These are phyloP conservation scores for Rhizophagus sp. DNA, from an alignment of 192 early-diverging fungal species.

Conservation along the genomic window DNA sequence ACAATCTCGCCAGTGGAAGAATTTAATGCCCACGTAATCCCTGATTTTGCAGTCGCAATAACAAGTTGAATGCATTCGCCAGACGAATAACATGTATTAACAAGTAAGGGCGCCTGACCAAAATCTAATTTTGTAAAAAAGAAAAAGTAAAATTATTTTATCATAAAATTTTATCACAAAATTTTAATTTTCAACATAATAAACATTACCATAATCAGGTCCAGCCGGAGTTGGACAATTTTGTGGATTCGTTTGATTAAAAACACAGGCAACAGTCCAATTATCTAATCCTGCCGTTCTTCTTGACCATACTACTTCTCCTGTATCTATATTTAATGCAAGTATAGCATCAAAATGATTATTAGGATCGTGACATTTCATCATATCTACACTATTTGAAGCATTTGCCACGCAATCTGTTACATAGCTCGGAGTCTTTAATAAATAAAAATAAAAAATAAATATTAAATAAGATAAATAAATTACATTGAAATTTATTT, in stretches of 20 bases:
- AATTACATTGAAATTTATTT: too few relatives aligned
- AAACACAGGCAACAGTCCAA: neutral
- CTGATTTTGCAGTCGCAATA: too few relatives aligned
- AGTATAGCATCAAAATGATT: neutral
- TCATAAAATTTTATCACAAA: neutral
- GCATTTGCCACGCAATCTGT: neutral
- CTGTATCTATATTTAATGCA: neutral
- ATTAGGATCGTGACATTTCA: neutral
- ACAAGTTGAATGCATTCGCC: too few relatives aligned
- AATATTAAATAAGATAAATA: neutral
- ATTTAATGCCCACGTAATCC: neutral
- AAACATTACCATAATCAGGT: neutral
- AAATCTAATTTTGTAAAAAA: neutral
- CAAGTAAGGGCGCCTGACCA: neutral
- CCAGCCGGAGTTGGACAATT: neutral
- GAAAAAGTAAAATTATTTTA: too few relatives aligned
- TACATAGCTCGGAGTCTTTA: neutral
- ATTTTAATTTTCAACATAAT: too few relatives aligned
- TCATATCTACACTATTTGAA: neutral
- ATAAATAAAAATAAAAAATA: neutral
- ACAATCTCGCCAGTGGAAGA: too few relatives aligned
- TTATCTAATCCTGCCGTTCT: neutral
- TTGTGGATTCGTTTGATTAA: neutral
- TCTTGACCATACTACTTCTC: neutral
- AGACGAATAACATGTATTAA: neutral